These are phyloP conservation scores for Camellia lanceoleosa DNA, from an alignment of 148 eudicot genomes.

Conservation along the genomic window DNA sequence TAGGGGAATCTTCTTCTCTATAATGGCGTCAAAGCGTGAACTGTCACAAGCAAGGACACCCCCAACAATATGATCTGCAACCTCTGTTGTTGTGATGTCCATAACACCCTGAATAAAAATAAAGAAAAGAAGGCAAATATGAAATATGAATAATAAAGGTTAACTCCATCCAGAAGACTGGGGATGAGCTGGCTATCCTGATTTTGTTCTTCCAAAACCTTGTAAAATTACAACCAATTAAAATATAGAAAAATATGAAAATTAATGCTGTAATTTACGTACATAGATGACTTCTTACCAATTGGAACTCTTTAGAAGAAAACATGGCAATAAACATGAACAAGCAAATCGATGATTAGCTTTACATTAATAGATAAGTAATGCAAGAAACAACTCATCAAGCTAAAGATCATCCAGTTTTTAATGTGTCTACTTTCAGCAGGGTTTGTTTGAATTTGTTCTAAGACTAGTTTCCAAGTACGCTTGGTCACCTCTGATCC, in stretches of 20 bases:
- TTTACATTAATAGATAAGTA: not conserved
- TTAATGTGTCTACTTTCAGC: not conserved
- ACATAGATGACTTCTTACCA: not conserved
- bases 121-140: slow-evolving; percentile 1
- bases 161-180: not conserved
- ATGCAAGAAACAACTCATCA: not conserved
- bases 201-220: not conserved
- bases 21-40: slow-evolving; percentile 78
- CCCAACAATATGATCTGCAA: slow-evolving; percentile 91
- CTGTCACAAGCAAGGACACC: slow-evolving; percentile 95
- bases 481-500: not conserved
- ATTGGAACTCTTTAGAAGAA: not conserved
- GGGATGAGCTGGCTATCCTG: not conserved
- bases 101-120: slow-evolving; percentile 64
- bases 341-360: not conserved
- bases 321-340: not conserved
- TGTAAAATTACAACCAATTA: not conserved
- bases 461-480: not conserved
- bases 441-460: not conserved
- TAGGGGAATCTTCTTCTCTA: slow-evolving; percentile 76
- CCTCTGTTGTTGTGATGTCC: slow-evolving; percentile 98
- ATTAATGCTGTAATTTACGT: not conserved
- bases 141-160: not conserved
- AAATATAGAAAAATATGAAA: not conserved
- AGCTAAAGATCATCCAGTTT: not conserved